Conservation (phyloP, 345 rosid species). For the Citrus trifoliata region DNA sequence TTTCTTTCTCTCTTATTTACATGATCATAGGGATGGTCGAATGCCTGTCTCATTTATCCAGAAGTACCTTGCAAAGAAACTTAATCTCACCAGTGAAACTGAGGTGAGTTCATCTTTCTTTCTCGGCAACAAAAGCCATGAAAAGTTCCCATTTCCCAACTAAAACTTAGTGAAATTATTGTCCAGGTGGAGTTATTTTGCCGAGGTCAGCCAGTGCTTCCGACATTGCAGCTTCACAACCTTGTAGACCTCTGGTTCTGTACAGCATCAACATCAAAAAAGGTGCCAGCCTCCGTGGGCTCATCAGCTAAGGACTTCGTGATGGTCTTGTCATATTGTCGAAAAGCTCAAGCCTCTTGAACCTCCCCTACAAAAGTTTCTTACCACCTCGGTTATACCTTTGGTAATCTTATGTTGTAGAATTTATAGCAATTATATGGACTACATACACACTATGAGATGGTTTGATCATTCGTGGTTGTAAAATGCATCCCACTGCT, state of each 20-base stretch:
- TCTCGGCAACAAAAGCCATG: neutral
- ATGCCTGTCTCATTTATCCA: conserved; percentile 67
- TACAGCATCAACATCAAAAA: conserved; percentile 42
- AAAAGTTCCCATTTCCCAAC: neutral
- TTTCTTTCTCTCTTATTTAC: conserved; percentile 1
- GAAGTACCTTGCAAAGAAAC: conserved; percentile 69
- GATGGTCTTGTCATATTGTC: conserved; percentile 64
- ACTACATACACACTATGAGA: neutral
- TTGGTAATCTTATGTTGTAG: neutral
- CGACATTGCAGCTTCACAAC: conserved; percentile 42
- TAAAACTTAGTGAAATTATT: neutral
- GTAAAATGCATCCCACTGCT: neutral
- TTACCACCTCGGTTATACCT: neutral
- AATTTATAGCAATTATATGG: neutral
- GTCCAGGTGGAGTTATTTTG: conserved; percentile 67
- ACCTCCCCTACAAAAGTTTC: neutral
- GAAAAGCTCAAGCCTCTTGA: conserved; percentile 37
- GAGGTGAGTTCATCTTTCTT: conserved; percentile 42
- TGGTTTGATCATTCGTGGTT: neutral
- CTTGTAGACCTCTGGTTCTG: conserved; percentile 64
- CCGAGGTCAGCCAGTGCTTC: conserved; percentile 50
- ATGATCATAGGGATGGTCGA: conserved; percentile 56
- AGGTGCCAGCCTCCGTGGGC: conserved; percentile 50
- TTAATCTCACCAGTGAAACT: conserved; percentile 51
- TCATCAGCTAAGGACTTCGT: conserved; percentile 71